Base-by-base conservation (phyloP, 495 filamentous ascomycete species). In the Tuber magnatum region DNA sequence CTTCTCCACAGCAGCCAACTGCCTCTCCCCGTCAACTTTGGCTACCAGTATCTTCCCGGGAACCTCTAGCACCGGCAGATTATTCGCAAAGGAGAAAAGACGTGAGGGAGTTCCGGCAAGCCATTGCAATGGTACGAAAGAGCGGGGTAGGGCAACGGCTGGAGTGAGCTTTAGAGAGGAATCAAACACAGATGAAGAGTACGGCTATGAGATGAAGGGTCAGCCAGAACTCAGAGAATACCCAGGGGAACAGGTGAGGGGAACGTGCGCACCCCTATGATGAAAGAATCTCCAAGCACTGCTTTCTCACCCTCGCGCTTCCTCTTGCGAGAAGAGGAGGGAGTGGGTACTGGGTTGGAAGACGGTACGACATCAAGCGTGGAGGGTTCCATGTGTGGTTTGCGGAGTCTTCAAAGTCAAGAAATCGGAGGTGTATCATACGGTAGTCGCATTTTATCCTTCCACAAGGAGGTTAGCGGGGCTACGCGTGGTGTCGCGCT, bases 11-110 rank as follows among this genome's bases (percentile, higher is more conserved):
- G 79, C 81, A n/a, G 76, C 80, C 9, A 83, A 43, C 70, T 81
- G 81, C 18, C 81, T 72, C 70, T 83, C 81, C 22, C 81, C 81
- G 35, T 83, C 81, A 61, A 78, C 69, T n/a, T 83, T 83, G 14
- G 76, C 76, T 41, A 83, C 48, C 1, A 80, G 51, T 44, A 82
- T 69, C 39, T 82, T 71, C 51, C 78, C 78, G n/a, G 78, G 78
- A 43, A 40, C 42, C 56, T 73, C 69, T 6, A 83, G 71, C 16
- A 71, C 76, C 35, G 76, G 76, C 8, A 74, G 32, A 51, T 78
- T 68, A 39, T 22, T 71, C 24, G 80, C 44, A 16, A 51, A 70
- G 28, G 81, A 76, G 39, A 82, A 82, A 28, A 83, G 71, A 68
- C 81, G 81, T 28, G 81, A 77, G 28, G 81, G 81, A 20, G 75